Conservation (phyloP, 2,329 filamentous ascomycete genomes). For the Claviceps fusiformis region DNA sequence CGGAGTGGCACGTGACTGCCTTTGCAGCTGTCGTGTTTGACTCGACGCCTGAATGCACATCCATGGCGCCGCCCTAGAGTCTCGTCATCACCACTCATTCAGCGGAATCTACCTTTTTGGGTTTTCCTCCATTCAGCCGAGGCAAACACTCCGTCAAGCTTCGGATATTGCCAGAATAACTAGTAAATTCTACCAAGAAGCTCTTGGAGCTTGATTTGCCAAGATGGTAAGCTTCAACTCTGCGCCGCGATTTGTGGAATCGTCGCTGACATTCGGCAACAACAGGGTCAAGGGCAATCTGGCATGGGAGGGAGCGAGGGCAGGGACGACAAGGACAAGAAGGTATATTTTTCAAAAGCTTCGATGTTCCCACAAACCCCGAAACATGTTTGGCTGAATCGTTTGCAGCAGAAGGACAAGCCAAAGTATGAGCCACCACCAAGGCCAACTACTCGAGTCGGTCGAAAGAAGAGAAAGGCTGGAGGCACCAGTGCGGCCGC, state of each 20-base stretch:
- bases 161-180: not conserved
- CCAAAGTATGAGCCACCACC: conserved; percentile 99
- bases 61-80: conserved; percentile 11
- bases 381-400: conserved; percentile 12
- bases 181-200: conserved; percentile 5
- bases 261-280: not conserved
- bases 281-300: conserved; percentile 71
- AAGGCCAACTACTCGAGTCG: conserved; percentile 89
- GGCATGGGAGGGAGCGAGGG: conserved; percentile 72
- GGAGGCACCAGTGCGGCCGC: conserved; percentile 87
- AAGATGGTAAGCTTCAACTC: conserved; percentile 20
- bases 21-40: conserved; percentile 28
- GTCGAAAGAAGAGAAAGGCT: conserved; percentile 95
- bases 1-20: not conserved
- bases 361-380: not conserved
- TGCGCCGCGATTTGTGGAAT: not conserved
- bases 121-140: not conserved
- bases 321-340: conserved; percentile 84
- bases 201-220: conserved; percentile 18
- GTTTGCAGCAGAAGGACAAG: conserved; percentile 73
- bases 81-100: conserved; percentile 10
- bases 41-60: conserved; percentile 25
- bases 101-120: not conserved
- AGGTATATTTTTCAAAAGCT: conserved; percentile 39
- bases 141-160: not conserved